Conservation (phyloP, 2,329 filamentous ascomycete genomes). For the Fusarium sp. region DNA sequence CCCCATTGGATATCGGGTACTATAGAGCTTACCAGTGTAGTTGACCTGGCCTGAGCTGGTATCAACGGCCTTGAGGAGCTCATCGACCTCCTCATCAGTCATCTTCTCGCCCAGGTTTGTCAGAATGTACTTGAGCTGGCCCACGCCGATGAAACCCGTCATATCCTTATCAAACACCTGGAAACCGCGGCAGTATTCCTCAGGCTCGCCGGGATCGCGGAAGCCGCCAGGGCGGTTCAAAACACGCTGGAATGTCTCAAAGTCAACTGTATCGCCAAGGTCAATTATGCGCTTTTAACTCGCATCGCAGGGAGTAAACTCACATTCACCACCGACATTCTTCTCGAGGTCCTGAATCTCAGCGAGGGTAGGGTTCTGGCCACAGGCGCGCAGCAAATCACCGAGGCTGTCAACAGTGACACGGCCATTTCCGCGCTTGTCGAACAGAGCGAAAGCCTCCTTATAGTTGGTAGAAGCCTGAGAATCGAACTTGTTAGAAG, state of each 20-base stretch:
- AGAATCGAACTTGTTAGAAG: constrained; percentile 61
- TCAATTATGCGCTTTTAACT: background rate
- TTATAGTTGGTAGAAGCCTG: constrained; percentile 97
- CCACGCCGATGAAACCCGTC: constrained; percentile 96
- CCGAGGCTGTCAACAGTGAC: constrained; percentile 87
- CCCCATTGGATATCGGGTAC: no score
- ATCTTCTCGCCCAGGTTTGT: constrained; percentile 99
- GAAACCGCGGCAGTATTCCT: constrained; percentile 98
- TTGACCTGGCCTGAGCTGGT: constrained; percentile 96
- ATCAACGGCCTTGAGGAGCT: constrained; percentile 97
- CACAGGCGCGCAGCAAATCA: constrained; percentile 93
- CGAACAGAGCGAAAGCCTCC: constrained; percentile 99
- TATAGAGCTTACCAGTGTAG: constrained; percentile 75
- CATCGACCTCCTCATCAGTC: constrained; percentile 98
- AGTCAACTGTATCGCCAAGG: constrained; percentile 74
- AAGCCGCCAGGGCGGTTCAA: constrained; percentile 98
- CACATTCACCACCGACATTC: constrained; percentile 88
- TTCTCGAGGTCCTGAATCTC: constrained; percentile 95
- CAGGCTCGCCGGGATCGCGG: constrained; percentile 95
- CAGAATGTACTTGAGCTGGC: constrained; percentile 96
- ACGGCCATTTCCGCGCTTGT: constrained; percentile 97
- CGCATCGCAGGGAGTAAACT: constrained; percentile 51
- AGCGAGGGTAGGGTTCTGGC: constrained; percentile 93
- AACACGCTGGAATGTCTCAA: constrained; percentile 95
- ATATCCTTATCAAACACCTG: constrained; percentile 99